These are phyloP conservation scores for Kondoa subrosea DNA, from an alignment of 768 basidiomycete genomes.

Conservation along the genomic window DNA sequence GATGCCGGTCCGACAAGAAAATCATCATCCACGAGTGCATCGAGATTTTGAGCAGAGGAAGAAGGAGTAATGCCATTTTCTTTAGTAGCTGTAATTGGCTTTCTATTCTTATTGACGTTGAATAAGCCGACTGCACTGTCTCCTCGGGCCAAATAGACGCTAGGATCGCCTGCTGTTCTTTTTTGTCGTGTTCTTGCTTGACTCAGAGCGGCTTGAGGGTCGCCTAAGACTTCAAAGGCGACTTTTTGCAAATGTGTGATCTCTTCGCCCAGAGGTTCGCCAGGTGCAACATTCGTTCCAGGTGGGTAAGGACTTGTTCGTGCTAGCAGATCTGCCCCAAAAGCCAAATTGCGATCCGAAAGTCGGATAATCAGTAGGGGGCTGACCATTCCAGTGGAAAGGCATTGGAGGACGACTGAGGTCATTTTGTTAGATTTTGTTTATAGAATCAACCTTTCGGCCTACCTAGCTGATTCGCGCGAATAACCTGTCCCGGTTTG, in stretches of 20 bases:
- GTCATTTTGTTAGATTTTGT: neutral
- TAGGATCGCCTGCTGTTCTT: neutral
- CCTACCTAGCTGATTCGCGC: neutral
- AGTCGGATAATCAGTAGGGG: neutral
- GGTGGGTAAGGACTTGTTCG: neutral
- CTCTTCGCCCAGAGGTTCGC: neutral
- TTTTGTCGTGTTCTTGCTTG: neutral
- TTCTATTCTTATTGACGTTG: neutral
- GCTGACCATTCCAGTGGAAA: neutral
- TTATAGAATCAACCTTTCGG: neutral
- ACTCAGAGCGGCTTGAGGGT: neutral
- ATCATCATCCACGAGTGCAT: neutral
- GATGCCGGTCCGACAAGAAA: neutral
- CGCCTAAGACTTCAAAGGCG: neutral
- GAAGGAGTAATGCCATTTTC: neutral
- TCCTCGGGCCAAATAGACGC: neutral
- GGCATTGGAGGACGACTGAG: neutral
- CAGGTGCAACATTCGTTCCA: neutral
- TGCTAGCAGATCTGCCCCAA: neutral
- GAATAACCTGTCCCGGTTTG: neutral
- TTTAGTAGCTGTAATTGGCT: neutral
- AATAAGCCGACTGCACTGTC: neutral
- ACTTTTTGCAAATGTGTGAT: constrained; percentile 2
- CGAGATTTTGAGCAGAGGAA: neutral
- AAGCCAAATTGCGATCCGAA: neutral